Evolutionary conservation across 805 yeast species (phyloP).

Genomic region (Priceomyces medius): DNA sequence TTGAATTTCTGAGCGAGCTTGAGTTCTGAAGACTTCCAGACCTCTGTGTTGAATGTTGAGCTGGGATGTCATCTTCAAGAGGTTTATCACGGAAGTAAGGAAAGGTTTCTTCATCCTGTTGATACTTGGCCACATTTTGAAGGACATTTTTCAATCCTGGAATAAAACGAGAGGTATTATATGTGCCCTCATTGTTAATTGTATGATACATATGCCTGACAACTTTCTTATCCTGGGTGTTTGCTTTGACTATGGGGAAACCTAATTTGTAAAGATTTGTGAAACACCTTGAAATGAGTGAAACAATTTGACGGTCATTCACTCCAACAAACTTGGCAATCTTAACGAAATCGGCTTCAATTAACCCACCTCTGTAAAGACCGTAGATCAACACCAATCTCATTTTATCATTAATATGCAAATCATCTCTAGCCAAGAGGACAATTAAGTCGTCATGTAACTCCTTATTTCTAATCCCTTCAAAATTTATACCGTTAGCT

Average conservation of each 20-base stretch:
- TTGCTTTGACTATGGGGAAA: constrained; percentile 48
- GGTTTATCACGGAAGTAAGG: constrained; percentile 80
- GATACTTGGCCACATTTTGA: constrained; percentile 48
- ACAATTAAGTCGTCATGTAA: constrained; percentile 62
- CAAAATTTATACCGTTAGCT: constrained; percentile 67
- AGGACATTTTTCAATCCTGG: constrained; percentile 67
- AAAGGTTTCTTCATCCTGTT: constrained; percentile 57
- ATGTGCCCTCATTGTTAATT: constrained; percentile 49
- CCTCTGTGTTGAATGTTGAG: constrained; percentile 4
- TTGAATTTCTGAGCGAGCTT: constrained; percentile 62
- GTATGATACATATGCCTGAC: constrained; percentile 57
- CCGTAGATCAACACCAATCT: constrained; percentile 75
- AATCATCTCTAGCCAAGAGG: constrained; percentile 48
- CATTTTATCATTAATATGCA: constrained; percentile 64
- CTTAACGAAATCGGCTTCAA: constrained; percentile 70
- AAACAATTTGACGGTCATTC: constrained; percentile 45
- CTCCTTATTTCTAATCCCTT: constrained; percentile 60
- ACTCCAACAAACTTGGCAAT: constrained; percentile 56
- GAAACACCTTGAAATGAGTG: constrained; percentile 56
- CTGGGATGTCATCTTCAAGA: constrained; percentile 44
- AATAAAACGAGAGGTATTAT: constrained; percentile 67
- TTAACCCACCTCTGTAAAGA: constrained; percentile 76
- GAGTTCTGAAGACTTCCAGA: constrained; percentile 4
- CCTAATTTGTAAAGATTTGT: constrained; percentile 51
- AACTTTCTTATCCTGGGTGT: constrained; percentile 41